Conservation (phyloP, 257 asterid species). For the Pogostemon cablin region DNA sequence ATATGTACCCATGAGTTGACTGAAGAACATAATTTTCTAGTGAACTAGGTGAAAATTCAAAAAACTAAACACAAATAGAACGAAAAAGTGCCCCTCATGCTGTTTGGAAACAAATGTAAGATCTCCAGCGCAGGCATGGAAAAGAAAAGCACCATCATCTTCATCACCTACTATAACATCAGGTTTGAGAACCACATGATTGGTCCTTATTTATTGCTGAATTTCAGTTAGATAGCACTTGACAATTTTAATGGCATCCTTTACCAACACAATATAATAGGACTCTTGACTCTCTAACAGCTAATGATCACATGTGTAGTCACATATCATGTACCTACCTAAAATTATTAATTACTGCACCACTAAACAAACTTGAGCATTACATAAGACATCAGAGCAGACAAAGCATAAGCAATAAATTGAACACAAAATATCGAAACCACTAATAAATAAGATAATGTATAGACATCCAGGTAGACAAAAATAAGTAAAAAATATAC, state of each 20-base stretch:
- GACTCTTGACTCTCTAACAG: not conserved
- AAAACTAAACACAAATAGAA: not conserved
- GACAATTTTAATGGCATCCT: not conserved
- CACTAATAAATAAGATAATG: not conserved
- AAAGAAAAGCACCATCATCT: not conserved
- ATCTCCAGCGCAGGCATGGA: not conserved
- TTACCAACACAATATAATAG: not conserved
- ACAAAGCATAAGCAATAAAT: not conserved
- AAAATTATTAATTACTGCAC: not conserved
- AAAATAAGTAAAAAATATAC: not conserved
- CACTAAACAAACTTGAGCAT: conserved; percentile 1
- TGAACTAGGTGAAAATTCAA: not conserved
- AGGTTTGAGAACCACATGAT: not conserved
- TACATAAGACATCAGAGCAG: not conserved
- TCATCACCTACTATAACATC: not conserved
- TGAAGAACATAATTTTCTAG: not conserved
- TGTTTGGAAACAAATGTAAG: too few relatives aligned
- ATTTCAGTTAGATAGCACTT: not conserved
- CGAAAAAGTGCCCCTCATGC: not conserved
- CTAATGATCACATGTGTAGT: not conserved
- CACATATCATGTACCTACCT: not conserved
- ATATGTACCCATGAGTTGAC: not conserved
- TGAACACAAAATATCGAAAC: not conserved
- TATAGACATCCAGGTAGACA: not conserved
- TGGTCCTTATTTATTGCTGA: not conserved